Evolutionary conservation across 2,329 filamentous ascomycete genomes (phyloP).

Genomic region (Zelopaecilomyces penicillatus): DNA sequence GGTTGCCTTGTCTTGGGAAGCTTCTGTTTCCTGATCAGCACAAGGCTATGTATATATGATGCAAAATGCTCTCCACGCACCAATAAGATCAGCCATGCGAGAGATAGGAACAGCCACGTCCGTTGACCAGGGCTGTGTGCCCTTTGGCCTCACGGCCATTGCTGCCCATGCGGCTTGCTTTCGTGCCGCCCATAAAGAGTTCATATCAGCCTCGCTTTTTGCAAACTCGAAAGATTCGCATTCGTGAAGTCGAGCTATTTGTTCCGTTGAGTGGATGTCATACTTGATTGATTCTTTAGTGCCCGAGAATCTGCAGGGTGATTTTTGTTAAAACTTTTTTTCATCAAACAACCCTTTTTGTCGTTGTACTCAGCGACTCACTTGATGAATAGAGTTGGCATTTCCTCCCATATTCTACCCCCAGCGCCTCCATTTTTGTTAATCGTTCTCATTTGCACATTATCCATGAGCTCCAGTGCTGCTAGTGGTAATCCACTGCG

Average conservation of each 20-base stretch:
- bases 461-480: conserved; percentile 56
- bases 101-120: conserved; percentile 74
- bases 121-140: conserved; percentile 65
- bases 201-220: conserved; percentile 52
- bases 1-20: conserved; percentile 57
- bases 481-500: conserved; percentile 57
- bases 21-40: conserved; percentile 29
- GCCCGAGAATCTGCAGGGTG: conserved; percentile 45
- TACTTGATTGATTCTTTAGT: conserved; percentile 53
- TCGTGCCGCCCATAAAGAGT: conserved; percentile 65
- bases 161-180: conserved; percentile 70
- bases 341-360: background rate
- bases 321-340: background rate
- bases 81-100: conserved; percentile 60
- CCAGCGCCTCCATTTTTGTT: conserved; percentile 54
- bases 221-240: conserved; percentile 62
- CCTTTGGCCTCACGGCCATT: conserved; percentile 53
- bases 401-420: conserved; percentile 54
- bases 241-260: conserved; percentile 40
- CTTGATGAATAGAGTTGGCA: conserved; percentile 67
- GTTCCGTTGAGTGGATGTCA: conserved; percentile 48
- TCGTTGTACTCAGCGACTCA: conserved; percentile 9
- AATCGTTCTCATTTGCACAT: conserved; percentile 59
- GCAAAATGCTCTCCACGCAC: conserved; percentile 10
- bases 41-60: background rate